These are phyloP conservation scores for Aplosporella prunicola DNA, from an alignment of 2,329 filamentous ascomycete species.

Conservation along the genomic window DNA sequence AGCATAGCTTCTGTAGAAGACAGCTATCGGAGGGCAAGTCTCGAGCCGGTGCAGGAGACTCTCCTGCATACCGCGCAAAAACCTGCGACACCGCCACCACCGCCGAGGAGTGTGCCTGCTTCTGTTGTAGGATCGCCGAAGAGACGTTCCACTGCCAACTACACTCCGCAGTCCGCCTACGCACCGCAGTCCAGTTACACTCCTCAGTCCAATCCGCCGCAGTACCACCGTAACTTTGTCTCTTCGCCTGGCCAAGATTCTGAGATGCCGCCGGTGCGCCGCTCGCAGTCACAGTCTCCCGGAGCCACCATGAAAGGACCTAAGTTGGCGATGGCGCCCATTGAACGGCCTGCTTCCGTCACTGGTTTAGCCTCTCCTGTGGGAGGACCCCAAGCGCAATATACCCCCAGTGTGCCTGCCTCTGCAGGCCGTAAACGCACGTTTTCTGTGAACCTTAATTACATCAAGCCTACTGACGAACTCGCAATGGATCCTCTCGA, in stretches of 20 bases:
- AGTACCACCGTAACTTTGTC: slow-evolving; percentile 40
- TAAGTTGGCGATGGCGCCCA: slow-evolving; percentile 30
- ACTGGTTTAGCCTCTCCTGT: slow-evolving; percentile 40
- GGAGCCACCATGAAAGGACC: slow-evolving; percentile 43
- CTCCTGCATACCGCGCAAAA: slow-evolving; percentile 20
- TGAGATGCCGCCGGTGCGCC: background rate
- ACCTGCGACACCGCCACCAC: slow-evolving; percentile 21
- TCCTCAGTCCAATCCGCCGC: slow-evolving; percentile 20
- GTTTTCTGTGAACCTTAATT: slow-evolving; percentile 43
- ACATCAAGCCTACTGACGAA: slow-evolving; percentile 48
- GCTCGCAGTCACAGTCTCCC: slow-evolving; percentile 50
- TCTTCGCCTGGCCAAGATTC: slow-evolving; percentile 5
- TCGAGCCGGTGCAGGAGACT: slow-evolving; percentile 16
- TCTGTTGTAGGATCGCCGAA: slow-evolving; percentile 32
- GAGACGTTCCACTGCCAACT: slow-evolving; percentile 19
- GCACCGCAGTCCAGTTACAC: no score
- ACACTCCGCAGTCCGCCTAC: slow-evolving; percentile 5
- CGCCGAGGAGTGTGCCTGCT: slow-evolving; percentile 21
- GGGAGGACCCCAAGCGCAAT: no score
- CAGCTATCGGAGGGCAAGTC: background rate
- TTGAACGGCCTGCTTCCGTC: slow-evolving; percentile 47
- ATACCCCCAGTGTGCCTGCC: slow-evolving; percentile 21
- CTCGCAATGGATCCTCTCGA: slow-evolving; percentile 63
- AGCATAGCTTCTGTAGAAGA: slow-evolving; percentile 7
- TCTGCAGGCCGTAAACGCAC: slow-evolving; percentile 26